These are phyloP conservation scores for Fusarium cicatricum DNA, from an alignment of 2,329 filamentous ascomycete species.

Conservation along the genomic window DNA sequence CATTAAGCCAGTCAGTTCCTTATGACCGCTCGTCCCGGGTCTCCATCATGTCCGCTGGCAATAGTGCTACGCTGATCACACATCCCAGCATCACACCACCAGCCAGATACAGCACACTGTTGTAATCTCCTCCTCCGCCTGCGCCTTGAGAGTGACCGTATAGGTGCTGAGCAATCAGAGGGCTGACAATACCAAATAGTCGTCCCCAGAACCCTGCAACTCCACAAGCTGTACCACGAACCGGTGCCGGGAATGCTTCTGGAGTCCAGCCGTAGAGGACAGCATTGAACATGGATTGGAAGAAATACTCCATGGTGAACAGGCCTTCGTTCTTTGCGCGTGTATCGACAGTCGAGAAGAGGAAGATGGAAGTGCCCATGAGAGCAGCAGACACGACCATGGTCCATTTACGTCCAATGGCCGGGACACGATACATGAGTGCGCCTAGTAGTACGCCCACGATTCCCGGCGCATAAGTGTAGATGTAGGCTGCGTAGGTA, in stretches of 20 bases:
- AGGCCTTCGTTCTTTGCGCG: conserved; percentile 50
- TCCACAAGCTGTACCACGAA: conserved; percentile 64
- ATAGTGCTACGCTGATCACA: conserved; percentile 57
- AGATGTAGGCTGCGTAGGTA: conserved; percentile 63
- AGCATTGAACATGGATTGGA: conserved; percentile 52
- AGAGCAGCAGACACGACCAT: conserved; percentile 54
- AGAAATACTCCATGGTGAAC: conserved; percentile 54
- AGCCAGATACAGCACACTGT: conserved; percentile 63
- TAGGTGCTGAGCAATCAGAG: conserved; percentile 60
- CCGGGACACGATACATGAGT: conserved; percentile 49
- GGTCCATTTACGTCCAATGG: conserved; percentile 53
- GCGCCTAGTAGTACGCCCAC: conserved; percentile 59
- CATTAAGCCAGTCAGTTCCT: neutral
- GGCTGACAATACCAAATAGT: conserved; percentile 65
- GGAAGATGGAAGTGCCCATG: conserved; percentile 56
- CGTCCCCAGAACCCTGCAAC: conserved; percentile 67
- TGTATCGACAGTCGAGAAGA: conserved; percentile 53
- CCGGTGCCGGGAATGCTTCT: conserved; percentile 64
- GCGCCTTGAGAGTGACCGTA: conserved; percentile 42
- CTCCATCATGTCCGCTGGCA: conserved; percentile 53
- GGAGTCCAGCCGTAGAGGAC: conserved; percentile 59
- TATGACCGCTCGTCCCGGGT: conserved; percentile 42
- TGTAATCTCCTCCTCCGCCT: conserved; percentile 49
- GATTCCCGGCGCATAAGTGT: conserved; percentile 62
- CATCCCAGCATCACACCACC: conserved; percentile 63